Percentiles rank a stretch among this genome's conserved stretches.
Evolutionary conservation across 805 yeast genomes (phyloP).

Genomic region (Blastobotrys terrestris): DNA sequence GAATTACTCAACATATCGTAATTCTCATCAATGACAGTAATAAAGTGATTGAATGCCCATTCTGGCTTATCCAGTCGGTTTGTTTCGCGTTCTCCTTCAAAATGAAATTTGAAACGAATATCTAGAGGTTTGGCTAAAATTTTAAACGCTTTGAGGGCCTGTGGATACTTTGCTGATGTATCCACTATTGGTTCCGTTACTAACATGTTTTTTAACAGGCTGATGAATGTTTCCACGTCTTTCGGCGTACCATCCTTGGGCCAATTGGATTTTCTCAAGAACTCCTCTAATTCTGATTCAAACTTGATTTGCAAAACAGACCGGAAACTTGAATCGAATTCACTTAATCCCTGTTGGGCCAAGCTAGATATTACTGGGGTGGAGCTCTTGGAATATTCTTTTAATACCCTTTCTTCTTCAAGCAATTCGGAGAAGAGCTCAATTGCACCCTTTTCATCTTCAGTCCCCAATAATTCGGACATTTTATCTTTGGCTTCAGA

Average conservation of each 20-base stretch:
- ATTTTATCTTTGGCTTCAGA: background rate
- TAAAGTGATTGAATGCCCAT: slow-evolving; percentile 52
- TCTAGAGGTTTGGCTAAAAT: slow-evolving; percentile 41
- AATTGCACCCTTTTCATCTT: background rate
- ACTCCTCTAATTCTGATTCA: slow-evolving; percentile 2
- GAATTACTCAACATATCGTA: slow-evolving; percentile 21
- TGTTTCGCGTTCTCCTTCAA: slow-evolving; percentile 50
- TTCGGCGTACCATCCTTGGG: slow-evolving; percentile 8
- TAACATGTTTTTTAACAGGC: slow-evolving; percentile 2
- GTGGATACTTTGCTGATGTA: slow-evolving; percentile 7
- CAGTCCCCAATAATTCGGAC: background rate
- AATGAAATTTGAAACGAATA: slow-evolving; percentile 54
- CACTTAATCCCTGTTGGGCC: slow-evolving; percentile 5
- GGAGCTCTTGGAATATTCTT: slow-evolving; percentile 1
- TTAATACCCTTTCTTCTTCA: slow-evolving; percentile 1
- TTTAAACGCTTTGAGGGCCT: slow-evolving; percentile 32
- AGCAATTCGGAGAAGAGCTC: background rate
- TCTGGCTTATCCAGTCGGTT: slow-evolving; percentile 65
- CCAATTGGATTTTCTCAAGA: slow-evolving; percentile 9
- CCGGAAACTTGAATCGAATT: background rate
- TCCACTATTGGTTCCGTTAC: background rate
- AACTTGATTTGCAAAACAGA: slow-evolving; percentile 4
- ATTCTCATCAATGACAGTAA: slow-evolving; percentile 29
- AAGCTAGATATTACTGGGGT: slow-evolving; percentile 6
- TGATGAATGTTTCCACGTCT: slow-evolving; percentile 1